Evolutionary conservation across 148 eudicot genomes (phyloP).

Genomic region (Chenopodium quinoa): DNA sequence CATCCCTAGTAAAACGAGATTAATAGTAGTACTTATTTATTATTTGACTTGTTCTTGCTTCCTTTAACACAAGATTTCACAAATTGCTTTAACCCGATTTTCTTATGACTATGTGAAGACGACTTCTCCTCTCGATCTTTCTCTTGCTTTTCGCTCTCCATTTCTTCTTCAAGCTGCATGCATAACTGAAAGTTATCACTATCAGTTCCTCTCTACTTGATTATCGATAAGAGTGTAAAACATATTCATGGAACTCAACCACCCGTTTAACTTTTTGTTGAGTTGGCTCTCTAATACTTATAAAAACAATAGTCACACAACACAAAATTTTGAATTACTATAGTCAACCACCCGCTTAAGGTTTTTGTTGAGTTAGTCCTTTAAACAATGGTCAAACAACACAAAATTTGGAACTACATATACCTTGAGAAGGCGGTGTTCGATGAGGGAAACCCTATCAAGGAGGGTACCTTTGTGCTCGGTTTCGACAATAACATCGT

Average conservation of each 20-base stretch:
- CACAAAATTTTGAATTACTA: no score
- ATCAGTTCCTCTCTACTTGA: background rate
- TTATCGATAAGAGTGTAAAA: no score
- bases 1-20: no score
- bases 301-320: no score
- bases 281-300: no score
- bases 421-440: slow-evolving; percentile 56
- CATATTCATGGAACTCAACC: no score
- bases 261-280: no score
- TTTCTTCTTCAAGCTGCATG: slow-evolving; percentile 45
- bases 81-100: slow-evolving; percentile 30
- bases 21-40: background rate
- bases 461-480: slow-evolving; percentile 53
- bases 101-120: slow-evolving; percentile 18
- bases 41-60: slow-evolving; percentile 17
- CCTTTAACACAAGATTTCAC: slow-evolving; percentile 47
- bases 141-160: slow-evolving; percentile 33
- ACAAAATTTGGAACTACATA: no score
- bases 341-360: no score
- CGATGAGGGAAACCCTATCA: slow-evolving; percentile 47
- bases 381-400: no score
- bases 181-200: slow-evolving; percentile 34
- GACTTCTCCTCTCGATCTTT: background rate
- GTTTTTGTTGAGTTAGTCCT: no score
- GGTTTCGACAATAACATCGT: slow-evolving; percentile 46